Evolutionary conservation across 495 filamentous ascomycete species (phyloP).

Genomic region (Penicillium verhagenii): DNA sequence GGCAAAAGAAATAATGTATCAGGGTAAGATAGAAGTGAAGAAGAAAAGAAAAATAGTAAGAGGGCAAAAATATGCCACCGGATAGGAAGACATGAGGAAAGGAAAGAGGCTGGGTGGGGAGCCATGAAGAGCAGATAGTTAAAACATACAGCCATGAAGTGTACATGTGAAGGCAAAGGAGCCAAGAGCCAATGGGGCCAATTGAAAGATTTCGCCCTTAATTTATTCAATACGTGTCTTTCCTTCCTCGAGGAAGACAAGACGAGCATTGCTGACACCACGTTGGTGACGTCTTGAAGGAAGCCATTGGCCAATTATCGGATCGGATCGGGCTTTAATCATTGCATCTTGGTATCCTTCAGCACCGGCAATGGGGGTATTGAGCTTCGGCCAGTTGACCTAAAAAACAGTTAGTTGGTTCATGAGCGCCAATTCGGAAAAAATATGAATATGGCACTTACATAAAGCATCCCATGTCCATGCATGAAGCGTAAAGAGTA

Average conservation of each 20-base stretch:
- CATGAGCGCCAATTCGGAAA: not conserved
- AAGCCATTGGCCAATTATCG: slow-evolving; percentile 70
- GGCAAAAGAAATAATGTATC: slow-evolving; percentile 2
- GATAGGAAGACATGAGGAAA: slow-evolving; percentile 10
- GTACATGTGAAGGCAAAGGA: slow-evolving; percentile 13
- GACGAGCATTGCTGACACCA: slow-evolving; percentile 71
- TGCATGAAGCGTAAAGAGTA: slow-evolving; percentile 75
- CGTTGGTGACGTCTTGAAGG: slow-evolving; percentile 63
- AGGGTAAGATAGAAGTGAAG: not conserved
- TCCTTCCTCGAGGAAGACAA: slow-evolving; percentile 85
- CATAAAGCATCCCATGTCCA: slow-evolving; percentile 85
- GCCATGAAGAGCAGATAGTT: slow-evolving; percentile 6
- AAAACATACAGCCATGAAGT: slow-evolving; percentile 27
- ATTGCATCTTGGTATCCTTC: slow-evolving; percentile 91
- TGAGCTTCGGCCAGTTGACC: slow-evolving; percentile 98
- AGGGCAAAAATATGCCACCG: not conserved
- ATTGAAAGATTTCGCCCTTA: not conserved
- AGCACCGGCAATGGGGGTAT: slow-evolving; percentile 74
- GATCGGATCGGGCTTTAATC: slow-evolving; percentile 69
- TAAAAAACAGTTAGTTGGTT: slow-evolving; percentile 28
- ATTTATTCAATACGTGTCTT: slow-evolving; percentile 90
- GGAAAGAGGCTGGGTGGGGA: slow-evolving; percentile 11
- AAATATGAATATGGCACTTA: no score
- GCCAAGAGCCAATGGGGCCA: not conserved
- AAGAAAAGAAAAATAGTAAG: slow-evolving; percentile 3